Evolutionary conservation across 352 stramenopile genomes (phyloP), one percentile per base, ranked within the genome.

Genomic region (Phytophthora aleatoria): DNA sequence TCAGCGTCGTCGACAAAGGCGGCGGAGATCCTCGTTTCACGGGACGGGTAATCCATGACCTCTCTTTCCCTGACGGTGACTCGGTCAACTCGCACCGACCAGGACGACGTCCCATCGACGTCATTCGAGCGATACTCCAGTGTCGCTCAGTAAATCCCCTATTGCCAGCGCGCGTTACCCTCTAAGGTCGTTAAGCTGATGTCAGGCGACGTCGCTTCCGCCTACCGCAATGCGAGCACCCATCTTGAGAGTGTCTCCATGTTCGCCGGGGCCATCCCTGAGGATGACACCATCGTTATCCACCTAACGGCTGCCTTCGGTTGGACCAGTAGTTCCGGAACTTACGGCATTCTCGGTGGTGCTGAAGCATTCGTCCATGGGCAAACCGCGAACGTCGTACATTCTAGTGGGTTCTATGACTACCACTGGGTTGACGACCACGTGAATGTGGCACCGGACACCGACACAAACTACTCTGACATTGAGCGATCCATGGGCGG

Each of bases 371-470:
- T 39, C 27, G 10, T 64, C 8, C 64, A 74, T 31, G 52, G 48
- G 1, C 54, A n/a, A n/a, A n/a, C n/a, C n/a, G n/a, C 60, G 0
- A 28, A 10, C 12, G 45, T n/a, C 5, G 13, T 2, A 0, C 15
- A 44, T 3, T 9, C 20, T 1, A 15, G 2, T 15, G 36, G 33
- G 26, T 33, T 7, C 3, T 69, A 61, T 26, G 41, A 44, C 2
- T 77, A 71, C 31, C 57, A 68, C 33, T 70, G 59, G 45, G 59
- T 76, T 0, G 62, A 73, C 42, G 69, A 70, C 53, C 69, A 69
- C 50, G 47, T 74, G 1, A 64, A 53, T 11, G 69, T 71, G 12
- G 50, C 58, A 0, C 20, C 38, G 1, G 48, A 64, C 42, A 11
- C 50, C 5, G 41, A 36, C 0, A 27, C 30, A 15, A 59, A 54